phyloP scores from a whole-genome alignment of 805 yeast species.

The Candida bentonensis region DNA sequence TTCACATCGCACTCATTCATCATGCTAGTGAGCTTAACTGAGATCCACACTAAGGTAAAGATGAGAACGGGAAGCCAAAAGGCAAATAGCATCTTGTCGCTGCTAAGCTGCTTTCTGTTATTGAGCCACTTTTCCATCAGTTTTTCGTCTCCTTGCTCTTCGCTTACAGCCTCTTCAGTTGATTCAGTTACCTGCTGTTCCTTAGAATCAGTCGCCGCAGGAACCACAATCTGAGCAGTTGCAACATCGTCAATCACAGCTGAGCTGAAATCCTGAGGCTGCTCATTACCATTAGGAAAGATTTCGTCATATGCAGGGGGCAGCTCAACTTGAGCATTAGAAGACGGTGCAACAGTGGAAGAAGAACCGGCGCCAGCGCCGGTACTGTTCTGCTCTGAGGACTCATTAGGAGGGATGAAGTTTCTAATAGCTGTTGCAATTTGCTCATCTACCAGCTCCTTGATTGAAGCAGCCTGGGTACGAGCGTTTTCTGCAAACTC shows the following conservation, averaged over 20 bases:
- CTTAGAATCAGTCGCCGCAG: conserved; percentile 9
- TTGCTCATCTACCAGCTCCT: not conserved
- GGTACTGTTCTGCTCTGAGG: not conserved
- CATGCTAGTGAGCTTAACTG: not conserved
- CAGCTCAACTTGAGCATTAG: not conserved
- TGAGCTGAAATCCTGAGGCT: conserved; percentile 6
- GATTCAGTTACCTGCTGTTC: too few species aligned
- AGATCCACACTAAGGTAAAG: not conserved
- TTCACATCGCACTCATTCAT: conserved; percentile 1
- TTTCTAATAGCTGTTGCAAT: not conserved
- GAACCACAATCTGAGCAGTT: conserved; percentile 9
- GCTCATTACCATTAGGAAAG: conserved; percentile 26
- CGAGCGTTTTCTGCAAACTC: conserved; percentile 1
- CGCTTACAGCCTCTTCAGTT: not conserved
- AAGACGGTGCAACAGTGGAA: too few species aligned
- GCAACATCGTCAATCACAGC: conserved; percentile 10
- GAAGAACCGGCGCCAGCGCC: not conserved
- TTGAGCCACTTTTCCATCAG: conserved; percentile 10
- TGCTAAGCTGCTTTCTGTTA: conserved; percentile 11
- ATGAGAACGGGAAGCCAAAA: conserved; percentile 12
- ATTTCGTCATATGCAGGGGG: conserved; percentile 8
- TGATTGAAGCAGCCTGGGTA: not conserved
- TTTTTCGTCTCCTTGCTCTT: conserved; percentile 7
- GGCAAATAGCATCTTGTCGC: conserved; percentile 15
- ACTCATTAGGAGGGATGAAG: not conserved